Evolutionary conservation across 1,139 yeast genomes (phyloP).

Genomic region (Taphrina deformans): DNA sequence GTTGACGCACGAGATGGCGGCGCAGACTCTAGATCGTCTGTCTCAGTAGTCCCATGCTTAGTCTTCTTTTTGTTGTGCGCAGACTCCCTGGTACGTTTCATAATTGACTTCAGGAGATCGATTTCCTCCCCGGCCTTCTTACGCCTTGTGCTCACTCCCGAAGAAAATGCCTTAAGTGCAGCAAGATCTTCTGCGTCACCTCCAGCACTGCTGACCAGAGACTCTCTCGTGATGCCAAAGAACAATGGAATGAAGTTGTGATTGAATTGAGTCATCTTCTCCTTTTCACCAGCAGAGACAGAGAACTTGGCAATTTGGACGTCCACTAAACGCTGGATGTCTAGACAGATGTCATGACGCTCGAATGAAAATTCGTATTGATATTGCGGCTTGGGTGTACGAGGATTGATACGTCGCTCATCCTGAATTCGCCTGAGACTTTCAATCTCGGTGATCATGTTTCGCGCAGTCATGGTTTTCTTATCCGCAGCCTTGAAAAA

Average conservation of each 20-base stretch:
- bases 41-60: slow-evolving; percentile 42
- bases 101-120: slow-evolving; percentile 31
- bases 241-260: slow-evolving; percentile 68
- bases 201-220: slow-evolving; percentile 16
- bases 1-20: slow-evolving; percentile 31
- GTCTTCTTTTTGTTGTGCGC: slow-evolving; percentile 45
- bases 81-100: slow-evolving; percentile 57
- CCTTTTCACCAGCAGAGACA: slow-evolving; percentile 80
- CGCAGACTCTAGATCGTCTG: slow-evolving; percentile 41
- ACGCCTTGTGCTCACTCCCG: slow-evolving; percentile 29
- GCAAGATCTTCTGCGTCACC: slow-evolving; percentile 25
- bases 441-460: slow-evolving; percentile 84
- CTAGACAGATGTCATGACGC: slow-evolving; percentile 70
- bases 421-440: slow-evolving; percentile 89
- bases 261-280: slow-evolving; percentile 69
- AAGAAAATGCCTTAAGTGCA: slow-evolving; percentile 6
- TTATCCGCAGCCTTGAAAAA: slow-evolving; percentile 97
- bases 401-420: slow-evolving; percentile 75
- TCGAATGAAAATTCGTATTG: slow-evolving; percentile 69
- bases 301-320: slow-evolving; percentile 68
- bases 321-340: slow-evolving; percentile 67
- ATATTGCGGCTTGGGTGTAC: slow-evolving; percentile 75
- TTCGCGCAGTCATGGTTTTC: slow-evolving; percentile 84
- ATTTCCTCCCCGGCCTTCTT: slow-evolving; percentile 32
- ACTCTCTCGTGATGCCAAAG: slow-evolving; percentile 53